These are phyloP conservation scores for Magnolia kwangsiensis DNA, from an alignment of 164 flowering plant genomes.

Conservation along the genomic window DNA sequence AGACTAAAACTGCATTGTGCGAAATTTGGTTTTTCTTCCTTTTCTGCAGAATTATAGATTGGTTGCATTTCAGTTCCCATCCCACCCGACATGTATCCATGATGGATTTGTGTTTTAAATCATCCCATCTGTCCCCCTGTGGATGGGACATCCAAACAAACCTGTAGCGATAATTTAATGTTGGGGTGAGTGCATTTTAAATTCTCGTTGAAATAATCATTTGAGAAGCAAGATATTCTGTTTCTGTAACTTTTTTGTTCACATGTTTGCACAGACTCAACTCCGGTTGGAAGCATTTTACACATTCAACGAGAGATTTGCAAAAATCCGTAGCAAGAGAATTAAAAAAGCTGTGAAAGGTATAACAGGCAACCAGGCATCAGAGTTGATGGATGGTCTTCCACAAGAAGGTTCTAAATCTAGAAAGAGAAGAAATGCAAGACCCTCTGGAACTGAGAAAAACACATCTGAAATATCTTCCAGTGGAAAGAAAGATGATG, in stretches of 20 bases:
- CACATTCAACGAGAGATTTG: slow-evolving; percentile 93
- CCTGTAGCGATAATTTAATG: too few relatives aligned
- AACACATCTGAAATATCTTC: slow-evolving; percentile 18
- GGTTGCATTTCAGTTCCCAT: too few relatives aligned
- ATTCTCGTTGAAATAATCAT: not conserved
- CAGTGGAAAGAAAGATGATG: slow-evolving; percentile 17
- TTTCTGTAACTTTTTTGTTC: not conserved
- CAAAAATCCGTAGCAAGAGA: slow-evolving; percentile 90
- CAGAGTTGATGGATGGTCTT: slow-evolving; percentile 39
- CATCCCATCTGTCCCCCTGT: too few relatives aligned
- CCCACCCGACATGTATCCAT: too few relatives aligned
- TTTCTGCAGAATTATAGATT: too few relatives aligned
- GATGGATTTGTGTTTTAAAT: too few relatives aligned
- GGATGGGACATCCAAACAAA: too few relatives aligned
- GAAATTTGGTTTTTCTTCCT: too few relatives aligned
- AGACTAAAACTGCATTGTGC: too few relatives aligned
- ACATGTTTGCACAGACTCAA: slow-evolving; percentile 59
- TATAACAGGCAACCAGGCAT: slow-evolving; percentile 47
- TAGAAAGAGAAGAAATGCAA: slow-evolving; percentile 30
- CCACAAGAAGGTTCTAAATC: slow-evolving; percentile 26
- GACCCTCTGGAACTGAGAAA: slow-evolving; percentile 14
- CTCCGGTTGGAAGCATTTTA: slow-evolving; percentile 92
- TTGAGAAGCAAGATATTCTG: not conserved
- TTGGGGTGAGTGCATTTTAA: too few relatives aligned
- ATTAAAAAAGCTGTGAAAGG: slow-evolving; percentile 85